Evolutionary conservation across 495 filamentous ascomycete species (phyloP).

Genomic region (Ramalina peruviana): DNA sequence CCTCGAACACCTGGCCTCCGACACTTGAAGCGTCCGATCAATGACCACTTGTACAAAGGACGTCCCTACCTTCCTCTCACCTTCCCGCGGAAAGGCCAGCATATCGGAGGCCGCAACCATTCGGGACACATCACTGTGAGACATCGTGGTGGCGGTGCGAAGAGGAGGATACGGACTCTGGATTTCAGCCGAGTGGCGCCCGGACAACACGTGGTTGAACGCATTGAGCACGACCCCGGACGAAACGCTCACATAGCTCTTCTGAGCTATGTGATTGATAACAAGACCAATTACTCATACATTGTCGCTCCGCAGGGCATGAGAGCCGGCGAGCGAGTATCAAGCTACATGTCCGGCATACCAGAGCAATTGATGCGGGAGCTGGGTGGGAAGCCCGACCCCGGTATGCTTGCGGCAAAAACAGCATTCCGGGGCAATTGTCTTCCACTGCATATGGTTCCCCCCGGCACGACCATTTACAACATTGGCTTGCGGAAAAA

Average conservation of each 20-base stretch:
- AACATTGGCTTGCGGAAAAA: slow-evolving; percentile 65
- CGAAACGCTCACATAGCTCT: slow-evolving; percentile 89
- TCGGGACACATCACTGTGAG: slow-evolving; percentile 71
- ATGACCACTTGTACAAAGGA: slow-evolving; percentile 94
- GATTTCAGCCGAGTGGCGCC: slow-evolving; percentile 67
- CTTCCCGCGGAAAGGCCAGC: slow-evolving; percentile 77
- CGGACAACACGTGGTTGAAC: slow-evolving; percentile 73
- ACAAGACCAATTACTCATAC: slow-evolving; percentile 42
- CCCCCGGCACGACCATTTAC: slow-evolving; percentile 78
- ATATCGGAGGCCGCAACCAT: slow-evolving; percentile 85
- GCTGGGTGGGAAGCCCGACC: slow-evolving; percentile 85
- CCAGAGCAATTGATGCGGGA: slow-evolving; percentile 68
- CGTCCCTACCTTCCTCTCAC: slow-evolving; percentile 72
- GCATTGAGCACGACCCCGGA: slow-evolving; percentile 92
- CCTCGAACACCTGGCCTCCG: slow-evolving; percentile 88
- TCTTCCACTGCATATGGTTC: slow-evolving; percentile 85
- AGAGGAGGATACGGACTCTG: slow-evolving; percentile 77
- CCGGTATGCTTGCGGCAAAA: slow-evolving; percentile 85
- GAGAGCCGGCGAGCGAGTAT: slow-evolving; percentile 77
- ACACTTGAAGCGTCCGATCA: slow-evolving; percentile 80
- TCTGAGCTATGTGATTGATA: slow-evolving; percentile 46
- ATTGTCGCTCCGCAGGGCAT: slow-evolving; percentile 87
- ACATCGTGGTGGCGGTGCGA: slow-evolving; percentile 81
- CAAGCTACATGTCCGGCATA: slow-evolving; percentile 82
- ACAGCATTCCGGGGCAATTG: slow-evolving; percentile 94